phyloP scores from a whole-genome alignment of 331 rosid species.

The Stylosanthes scabra region DNA sequence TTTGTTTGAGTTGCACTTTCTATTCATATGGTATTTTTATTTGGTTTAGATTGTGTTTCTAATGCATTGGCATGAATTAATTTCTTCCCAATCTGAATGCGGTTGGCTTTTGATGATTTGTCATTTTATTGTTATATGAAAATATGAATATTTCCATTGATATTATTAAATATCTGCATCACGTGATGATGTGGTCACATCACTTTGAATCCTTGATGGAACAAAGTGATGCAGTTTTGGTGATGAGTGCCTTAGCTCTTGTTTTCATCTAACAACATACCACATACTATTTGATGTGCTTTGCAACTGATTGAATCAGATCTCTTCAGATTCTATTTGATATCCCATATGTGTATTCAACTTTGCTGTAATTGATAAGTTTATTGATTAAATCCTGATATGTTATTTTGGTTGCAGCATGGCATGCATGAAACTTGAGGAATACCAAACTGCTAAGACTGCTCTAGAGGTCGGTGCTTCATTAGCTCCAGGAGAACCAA shows the following conservation, averaged over 20 bases:
- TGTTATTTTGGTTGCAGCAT: conserved; percentile 48
- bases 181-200: neutral
- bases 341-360: neutral
- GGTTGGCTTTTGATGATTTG: no score
- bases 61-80: neutral
- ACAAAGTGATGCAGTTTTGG: neutral
- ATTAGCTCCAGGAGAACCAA: conserved; percentile 54
- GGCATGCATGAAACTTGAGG: conserved; percentile 85
- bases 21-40: neutral
- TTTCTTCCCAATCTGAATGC: neutral
- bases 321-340: conserved; percentile 4
- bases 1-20: neutral
- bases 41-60: neutral
- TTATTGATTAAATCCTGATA: conserved; percentile 12
- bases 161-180: neutral
- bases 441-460: conserved; percentile 81
- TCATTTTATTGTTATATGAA: no score
- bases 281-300: neutral
- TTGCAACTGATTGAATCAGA: conserved; percentile 13
- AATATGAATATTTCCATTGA: no score
- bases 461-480: conserved; percentile 76
- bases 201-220: neutral
- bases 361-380: neutral
- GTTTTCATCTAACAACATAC: neutral
- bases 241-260: neutral